Conservation (phyloP, 345 rosid genomes). For the Conringia planisiliqua region DNA sequence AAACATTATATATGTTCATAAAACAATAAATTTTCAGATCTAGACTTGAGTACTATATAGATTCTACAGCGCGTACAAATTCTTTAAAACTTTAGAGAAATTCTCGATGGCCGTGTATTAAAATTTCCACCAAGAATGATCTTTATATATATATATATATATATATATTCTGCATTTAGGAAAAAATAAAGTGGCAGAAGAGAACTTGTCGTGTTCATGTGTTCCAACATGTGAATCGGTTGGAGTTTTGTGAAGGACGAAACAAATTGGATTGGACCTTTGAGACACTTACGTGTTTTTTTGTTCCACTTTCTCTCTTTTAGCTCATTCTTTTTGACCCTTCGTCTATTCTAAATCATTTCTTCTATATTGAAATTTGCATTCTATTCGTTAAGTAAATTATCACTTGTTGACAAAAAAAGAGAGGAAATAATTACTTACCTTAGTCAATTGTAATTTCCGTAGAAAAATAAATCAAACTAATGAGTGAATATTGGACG, state of each 20-base stretch:
- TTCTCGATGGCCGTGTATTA: neutral
- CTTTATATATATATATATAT: neutral
- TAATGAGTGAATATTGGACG: no score
- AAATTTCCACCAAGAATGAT: neutral
- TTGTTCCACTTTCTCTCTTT: neutral
- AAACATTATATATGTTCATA: no score
- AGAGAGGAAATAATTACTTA: no score
- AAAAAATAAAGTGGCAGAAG: neutral
- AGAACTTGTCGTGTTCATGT: slow-evolving; percentile 17
- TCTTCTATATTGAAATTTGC: no score
- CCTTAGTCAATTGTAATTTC: no score
- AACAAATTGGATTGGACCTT: slow-evolving; percentile 6
- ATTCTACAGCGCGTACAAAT: neutral
- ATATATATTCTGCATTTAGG: neutral
- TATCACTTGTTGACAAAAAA: no score
- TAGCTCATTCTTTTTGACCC: slow-evolving; percentile 7
- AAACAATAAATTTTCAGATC: no score
- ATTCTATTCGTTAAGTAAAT: no score
- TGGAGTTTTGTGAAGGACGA: neutral
- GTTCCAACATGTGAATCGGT: slow-evolving; percentile 11
- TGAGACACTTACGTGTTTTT: slow-evolving; percentile 5
- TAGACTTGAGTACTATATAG: neutral
- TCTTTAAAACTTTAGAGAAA: neutral
- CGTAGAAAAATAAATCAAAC: no score
- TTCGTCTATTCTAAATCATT: slow-evolving; percentile 1